A percentile compares a stretch with the other conserved stretches of the same genome.
These are phyloP conservation scores for Lepiota venenata DNA, from an alignment of 768 basidiomycete genomes.

Conservation along the genomic window DNA sequence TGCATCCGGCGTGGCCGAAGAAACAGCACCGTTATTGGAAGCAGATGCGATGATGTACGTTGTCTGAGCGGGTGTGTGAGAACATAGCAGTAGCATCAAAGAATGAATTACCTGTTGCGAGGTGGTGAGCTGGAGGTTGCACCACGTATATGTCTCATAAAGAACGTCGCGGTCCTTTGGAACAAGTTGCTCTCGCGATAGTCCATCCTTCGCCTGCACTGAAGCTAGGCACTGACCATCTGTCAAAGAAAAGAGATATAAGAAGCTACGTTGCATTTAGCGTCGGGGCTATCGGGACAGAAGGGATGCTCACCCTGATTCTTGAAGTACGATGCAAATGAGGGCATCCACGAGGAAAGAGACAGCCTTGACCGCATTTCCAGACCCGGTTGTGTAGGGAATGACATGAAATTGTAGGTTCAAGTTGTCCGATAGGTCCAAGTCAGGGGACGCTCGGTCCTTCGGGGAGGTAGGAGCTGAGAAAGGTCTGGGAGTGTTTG, in stretches of 20 bases:
- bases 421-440: conserved; percentile 25
- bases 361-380: conserved; percentile 43
- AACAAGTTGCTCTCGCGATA: conserved; percentile 19
- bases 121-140: conserved; percentile 28
- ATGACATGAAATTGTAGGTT: conserved; percentile 41
- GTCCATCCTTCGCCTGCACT: conserved; percentile 24
- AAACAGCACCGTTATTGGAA: conserved; percentile 1
- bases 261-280: conserved; percentile 35
- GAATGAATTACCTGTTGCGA: conserved; percentile 33
- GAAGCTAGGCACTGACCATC: conserved; percentile 41
- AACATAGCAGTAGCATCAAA: neutral
- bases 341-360: conserved; percentile 37
- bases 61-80: neutral
- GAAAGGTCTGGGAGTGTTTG: conserved; percentile 34
- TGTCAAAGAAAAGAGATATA: conserved; percentile 49
- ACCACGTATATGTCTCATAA: conserved; percentile 44
- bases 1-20: conserved; percentile 1
- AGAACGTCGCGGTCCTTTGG: conserved; percentile 28
- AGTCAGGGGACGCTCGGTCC: conserved; percentile 21
- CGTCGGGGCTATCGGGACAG: neutral
- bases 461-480: conserved; percentile 37
- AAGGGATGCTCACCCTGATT: conserved; percentile 53
- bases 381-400: conserved; percentile 38
- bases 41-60: conserved; percentile 7
- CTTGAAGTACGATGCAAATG: conserved; percentile 52